Conservation (phyloP, 495 filamentous ascomycete genomes). For the Filosporella fistucella region DNA sequence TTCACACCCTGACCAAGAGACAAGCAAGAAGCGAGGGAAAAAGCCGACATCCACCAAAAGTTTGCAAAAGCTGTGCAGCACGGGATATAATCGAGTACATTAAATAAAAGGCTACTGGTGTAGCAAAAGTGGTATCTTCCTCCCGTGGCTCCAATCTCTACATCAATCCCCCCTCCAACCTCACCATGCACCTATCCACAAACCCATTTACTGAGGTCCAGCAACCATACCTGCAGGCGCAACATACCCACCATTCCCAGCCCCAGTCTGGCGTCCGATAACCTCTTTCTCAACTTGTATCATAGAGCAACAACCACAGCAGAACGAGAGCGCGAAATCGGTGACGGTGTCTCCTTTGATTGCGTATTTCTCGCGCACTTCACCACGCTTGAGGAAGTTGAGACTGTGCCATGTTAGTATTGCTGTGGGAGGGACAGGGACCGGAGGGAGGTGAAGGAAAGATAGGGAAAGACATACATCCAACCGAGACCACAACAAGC, state of each 20-base stretch:
- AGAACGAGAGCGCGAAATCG: conserved; percentile 42
- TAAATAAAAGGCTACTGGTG: too few relatives aligned
- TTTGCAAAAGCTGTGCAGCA: too few relatives aligned
- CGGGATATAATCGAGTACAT: too few relatives aligned
- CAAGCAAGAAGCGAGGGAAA: too few relatives aligned
- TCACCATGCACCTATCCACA: not conserved
- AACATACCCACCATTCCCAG: conserved; percentile 10
- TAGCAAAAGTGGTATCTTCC: too few relatives aligned
- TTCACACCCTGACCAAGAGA: too few relatives aligned
- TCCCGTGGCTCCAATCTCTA: too few relatives aligned
- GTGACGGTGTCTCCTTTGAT: conserved; percentile 47
- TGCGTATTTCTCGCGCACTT: conserved; percentile 46
- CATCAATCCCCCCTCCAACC: not conserved
- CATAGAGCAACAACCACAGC: conserved; percentile 51
- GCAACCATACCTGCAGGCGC: not conserved
- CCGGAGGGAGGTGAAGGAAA: not conserved
- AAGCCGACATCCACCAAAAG: too few relatives aligned
- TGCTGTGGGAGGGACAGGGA: not conserved
- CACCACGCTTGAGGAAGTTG: conserved; percentile 45
- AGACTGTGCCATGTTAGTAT: conserved; percentile 27
- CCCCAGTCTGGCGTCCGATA: conserved; percentile 5
- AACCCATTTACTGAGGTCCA: not conserved
- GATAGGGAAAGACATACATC: conserved; percentile 31
- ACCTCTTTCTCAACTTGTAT: conserved; percentile 54
- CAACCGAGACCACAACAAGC: conserved; percentile 25